A percentile compares a stretch with the other conserved stretches of the same genome.
Conservation (phyloP, 192 early-diverging fungal species). For the Linnemannia hyalina region DNA sequence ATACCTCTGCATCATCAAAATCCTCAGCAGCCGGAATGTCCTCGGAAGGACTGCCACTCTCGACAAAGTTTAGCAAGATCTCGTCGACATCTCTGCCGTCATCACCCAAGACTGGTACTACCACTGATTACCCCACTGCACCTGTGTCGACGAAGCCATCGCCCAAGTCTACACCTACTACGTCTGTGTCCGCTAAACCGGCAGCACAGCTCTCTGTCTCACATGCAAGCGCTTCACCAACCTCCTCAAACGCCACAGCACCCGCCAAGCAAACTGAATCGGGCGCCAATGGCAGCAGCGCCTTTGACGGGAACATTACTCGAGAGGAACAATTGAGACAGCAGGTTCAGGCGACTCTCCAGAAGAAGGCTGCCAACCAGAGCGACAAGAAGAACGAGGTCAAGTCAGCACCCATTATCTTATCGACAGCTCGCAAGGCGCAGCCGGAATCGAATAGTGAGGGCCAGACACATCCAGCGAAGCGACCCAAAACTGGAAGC, state of each 20-base stretch:
- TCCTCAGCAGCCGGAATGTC: not conserved
- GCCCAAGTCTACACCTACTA: not conserved
- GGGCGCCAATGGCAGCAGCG: not conserved
- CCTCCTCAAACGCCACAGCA: not conserved
- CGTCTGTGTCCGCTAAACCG: not conserved
- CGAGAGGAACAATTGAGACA: conserved; percentile 19
- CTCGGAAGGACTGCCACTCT: not conserved
- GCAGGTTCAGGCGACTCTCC: not conserved
- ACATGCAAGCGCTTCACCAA: not conserved
- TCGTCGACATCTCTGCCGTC: not conserved
- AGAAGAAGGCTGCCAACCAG: not conserved
- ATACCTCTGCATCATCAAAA: not conserved
- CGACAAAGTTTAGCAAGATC: not conserved
- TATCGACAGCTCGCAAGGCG: conserved; percentile 3
- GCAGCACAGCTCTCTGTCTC: not conserved
- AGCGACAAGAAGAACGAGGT: not conserved
- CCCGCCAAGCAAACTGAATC: not conserved
- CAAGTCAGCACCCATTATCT: conserved; percentile 6
- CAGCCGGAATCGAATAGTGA: not conserved
- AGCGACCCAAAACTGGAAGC: conserved; percentile 16
- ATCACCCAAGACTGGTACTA: not conserved
- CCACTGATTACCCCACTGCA: too few relatives aligned
- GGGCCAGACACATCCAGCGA: conserved; percentile 13
- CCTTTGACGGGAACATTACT: not conserved
- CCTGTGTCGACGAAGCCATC: not conserved